Conservation (phyloP, 371 early-diverging fungal genomes). For the Lichtheimia hyalospora region DNA sequence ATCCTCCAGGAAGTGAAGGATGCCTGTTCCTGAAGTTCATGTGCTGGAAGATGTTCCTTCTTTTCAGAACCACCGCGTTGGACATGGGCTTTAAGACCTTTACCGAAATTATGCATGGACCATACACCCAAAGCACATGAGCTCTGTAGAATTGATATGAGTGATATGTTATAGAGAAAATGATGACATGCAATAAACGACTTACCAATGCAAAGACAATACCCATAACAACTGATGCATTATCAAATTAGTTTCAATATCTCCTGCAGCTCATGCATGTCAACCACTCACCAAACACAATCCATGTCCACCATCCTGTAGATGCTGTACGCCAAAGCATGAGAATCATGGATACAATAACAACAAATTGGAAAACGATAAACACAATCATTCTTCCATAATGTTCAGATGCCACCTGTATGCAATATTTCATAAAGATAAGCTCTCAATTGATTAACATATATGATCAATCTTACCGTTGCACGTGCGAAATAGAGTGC, state of each 20-base stretch:
- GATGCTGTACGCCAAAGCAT: slow-evolving; percentile 28
- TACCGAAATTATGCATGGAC: slow-evolving; percentile 40
- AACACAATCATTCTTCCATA: slow-evolving; percentile 31
- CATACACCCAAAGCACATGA: slow-evolving; percentile 14
- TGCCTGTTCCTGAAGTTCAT: slow-evolving; percentile 17
- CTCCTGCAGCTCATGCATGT: not conserved
- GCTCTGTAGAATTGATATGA: not conserved
- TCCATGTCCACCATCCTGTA: slow-evolving; percentile 42
- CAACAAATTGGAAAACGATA: slow-evolving; percentile 36
- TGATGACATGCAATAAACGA: not conserved
- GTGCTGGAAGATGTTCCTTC: slow-evolving; percentile 12
- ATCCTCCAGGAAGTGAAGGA: slow-evolving; percentile 32
- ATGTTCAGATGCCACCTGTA: slow-evolving; percentile 37
- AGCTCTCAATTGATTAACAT: no score
- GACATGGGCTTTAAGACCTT: slow-evolving; percentile 41
- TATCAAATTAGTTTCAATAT: no score
- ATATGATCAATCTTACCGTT: slow-evolving; percentile 20
- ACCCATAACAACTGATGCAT: slow-evolving; percentile 30
- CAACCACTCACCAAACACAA: slow-evolving; percentile 42
- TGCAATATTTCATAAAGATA: no score
- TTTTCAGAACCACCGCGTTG: slow-evolving; percentile 40
- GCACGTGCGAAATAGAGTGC: slow-evolving; percentile 42
- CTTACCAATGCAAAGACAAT: slow-evolving; percentile 37
- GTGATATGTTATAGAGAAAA: no score
- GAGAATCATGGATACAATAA: slow-evolving; percentile 35